Evolutionary conservation across 2,329 filamentous ascomycete genomes (phyloP).

Genomic region (Peltaster fructicola): DNA sequence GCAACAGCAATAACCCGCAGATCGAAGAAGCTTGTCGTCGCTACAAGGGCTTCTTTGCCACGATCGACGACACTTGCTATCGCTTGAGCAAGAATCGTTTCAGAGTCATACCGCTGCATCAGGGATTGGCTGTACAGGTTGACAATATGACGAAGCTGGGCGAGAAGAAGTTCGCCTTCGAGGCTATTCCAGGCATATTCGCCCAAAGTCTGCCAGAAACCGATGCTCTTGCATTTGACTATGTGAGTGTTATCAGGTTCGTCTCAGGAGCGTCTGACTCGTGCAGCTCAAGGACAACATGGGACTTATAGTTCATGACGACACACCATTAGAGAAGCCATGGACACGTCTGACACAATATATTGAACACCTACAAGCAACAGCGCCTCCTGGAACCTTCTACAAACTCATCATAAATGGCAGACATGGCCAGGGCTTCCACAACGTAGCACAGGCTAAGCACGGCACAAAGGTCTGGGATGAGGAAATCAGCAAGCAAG

Average conservation of each 20-base stretch:
- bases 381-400: slow-evolving; percentile 25
- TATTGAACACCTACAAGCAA: slow-evolving; percentile 35
- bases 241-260: slow-evolving; percentile 18
- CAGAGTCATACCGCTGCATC: too few species aligned
- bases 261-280: too few species aligned
- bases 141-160: too few species aligned
- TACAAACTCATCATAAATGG: slow-evolving; percentile 52
- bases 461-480: slow-evolving; percentile 56
- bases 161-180: too few species aligned
- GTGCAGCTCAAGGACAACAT: slow-evolving; percentile 22
- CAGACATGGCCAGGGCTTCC: slow-evolving; percentile 49
- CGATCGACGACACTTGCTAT: too few species aligned
- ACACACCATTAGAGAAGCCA: too few species aligned
- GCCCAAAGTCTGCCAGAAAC: slow-evolving; percentile 32
- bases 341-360: too few species aligned
- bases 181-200: slow-evolving; percentile 31
- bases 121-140: too few species aligned
- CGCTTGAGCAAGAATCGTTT: too few species aligned
- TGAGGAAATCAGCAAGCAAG: slow-evolving; percentile 44
- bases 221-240: slow-evolving; percentile 30
- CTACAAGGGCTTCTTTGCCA: too few species aligned
- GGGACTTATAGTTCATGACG: slow-evolving; percentile 32
- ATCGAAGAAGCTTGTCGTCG: too few species aligned
- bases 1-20: too few species aligned
- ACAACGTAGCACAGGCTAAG: slow-evolving; percentile 45